These are phyloP conservation scores for Sistotremastrum suecicum DNA, from an alignment of 768 basidiomycete genomes.

Conservation along the genomic window DNA sequence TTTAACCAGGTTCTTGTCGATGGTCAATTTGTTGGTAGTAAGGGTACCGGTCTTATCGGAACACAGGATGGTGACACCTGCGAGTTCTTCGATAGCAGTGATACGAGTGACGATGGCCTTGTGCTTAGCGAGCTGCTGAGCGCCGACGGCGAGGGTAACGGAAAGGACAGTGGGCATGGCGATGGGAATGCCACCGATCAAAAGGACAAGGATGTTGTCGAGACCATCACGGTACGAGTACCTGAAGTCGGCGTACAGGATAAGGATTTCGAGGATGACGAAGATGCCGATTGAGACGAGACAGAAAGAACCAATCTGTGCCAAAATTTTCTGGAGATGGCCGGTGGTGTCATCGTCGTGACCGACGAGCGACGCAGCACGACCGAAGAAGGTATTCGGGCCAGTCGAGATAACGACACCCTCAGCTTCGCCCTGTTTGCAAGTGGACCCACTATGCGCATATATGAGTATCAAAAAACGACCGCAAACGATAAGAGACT, in stretches of 20 bases:
- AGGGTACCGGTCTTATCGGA: conserved; percentile 98
- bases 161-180: conserved; percentile 99
- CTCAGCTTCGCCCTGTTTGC: conserved; percentile 98
- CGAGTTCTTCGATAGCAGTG: conserved; percentile 96
- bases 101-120: conserved; percentile 99
- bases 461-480: conserved; percentile 4
- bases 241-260: conserved; percentile 84
- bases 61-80: conserved; percentile 96
- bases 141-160: conserved; percentile 97
- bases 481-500: conserved; percentile 20
- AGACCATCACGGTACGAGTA: conserved; percentile 90
- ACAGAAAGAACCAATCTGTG: conserved; percentile 97
- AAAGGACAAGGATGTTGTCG: conserved; percentile 92
- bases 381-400: conserved; percentile 97
- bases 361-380: conserved; percentile 93
- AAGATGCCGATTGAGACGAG: conserved; percentile 92
- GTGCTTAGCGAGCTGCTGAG: conserved; percentile 97
- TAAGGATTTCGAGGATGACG: conserved; percentile 86
- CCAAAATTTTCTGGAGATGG: conserved; percentile 97
- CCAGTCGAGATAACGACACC: conserved; percentile 98
- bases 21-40: conserved; percentile 99
- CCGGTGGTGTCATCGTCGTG: conserved; percentile 96
- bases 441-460: conserved; percentile 71
- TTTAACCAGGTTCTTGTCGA: conserved; percentile 83
- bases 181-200: conserved; percentile 99